phyloP scores from a whole-genome alignment of 108 stramenopile species.

The Seminavis robusta region DNA sequence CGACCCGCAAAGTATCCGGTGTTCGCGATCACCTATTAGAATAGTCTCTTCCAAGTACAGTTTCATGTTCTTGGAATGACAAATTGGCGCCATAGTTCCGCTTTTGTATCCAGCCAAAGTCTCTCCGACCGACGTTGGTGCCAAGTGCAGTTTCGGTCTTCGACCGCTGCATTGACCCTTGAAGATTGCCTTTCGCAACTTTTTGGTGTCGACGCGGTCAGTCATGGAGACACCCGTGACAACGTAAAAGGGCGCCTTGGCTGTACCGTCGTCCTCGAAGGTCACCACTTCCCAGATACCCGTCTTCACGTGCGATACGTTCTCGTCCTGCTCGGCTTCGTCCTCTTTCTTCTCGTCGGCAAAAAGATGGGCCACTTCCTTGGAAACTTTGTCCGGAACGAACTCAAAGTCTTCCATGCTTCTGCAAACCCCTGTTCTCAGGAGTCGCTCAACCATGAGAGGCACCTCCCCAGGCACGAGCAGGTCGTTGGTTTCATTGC shows the following conservation, averaged over 20 bases:
- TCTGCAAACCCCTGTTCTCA: background rate
- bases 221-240: slow-evolving; percentile 21
- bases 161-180: slow-evolving; percentile 2
- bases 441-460: background rate
- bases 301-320: slow-evolving; percentile 22
- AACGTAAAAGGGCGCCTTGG: slow-evolving; percentile 8
- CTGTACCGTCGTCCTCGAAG: slow-evolving; percentile 11
- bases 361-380: slow-evolving; percentile 9
- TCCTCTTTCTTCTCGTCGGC: slow-evolving; percentile 5
- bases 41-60: slow-evolving; percentile 20
- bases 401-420: slow-evolving; percentile 16
- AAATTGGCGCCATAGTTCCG: slow-evolving; percentile 28
- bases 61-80: slow-evolving; percentile 11
- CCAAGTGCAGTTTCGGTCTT: slow-evolving; percentile 14
- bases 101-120: slow-evolving; percentile 16
- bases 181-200: slow-evolving; percentile 15
- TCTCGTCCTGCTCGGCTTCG: background rate
- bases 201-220: slow-evolving; percentile 23
- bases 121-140: slow-evolving; percentile 14
- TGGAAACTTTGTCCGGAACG: slow-evolving; percentile 18
- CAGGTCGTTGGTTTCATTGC: too few relatives aligned
- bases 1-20: slow-evolving; percentile 15
- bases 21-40: background rate
- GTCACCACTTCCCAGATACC: slow-evolving; percentile 17
- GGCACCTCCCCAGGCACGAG: too few relatives aligned